Conservation (phyloP, 2,329 filamentous ascomycete genomes). For the Simplicillium aogashimaense region DNA sequence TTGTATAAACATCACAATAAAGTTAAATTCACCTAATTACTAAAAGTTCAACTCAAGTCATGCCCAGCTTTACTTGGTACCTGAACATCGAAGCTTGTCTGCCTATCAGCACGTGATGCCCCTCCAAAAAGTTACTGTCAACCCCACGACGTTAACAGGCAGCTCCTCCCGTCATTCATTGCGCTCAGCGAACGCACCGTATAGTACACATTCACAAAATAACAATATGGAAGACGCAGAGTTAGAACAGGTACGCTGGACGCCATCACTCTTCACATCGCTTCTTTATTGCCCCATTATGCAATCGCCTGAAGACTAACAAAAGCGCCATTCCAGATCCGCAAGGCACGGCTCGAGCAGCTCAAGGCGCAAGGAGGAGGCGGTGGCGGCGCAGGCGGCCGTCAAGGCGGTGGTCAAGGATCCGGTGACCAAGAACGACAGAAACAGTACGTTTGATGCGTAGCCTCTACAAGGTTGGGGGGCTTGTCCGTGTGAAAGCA, state of each 20-base stretch:
- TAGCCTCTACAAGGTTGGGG: background rate
- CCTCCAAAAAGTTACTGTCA: constrained; percentile 2
- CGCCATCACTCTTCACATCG: too few relatives aligned
- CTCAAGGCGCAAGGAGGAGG: constrained; percentile 64
- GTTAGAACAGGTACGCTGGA: constrained; percentile 25
- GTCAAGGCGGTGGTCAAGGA: constrained; percentile 14
- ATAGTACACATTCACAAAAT: too few relatives aligned
- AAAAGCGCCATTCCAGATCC: constrained; percentile 48
- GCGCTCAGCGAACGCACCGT: too few relatives aligned
- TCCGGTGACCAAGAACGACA: constrained; percentile 51
- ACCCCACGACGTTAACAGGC: constrained; percentile 4
- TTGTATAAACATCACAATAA: constrained; percentile 1
- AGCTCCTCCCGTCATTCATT: constrained; percentile 1
- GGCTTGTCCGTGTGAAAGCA: background rate
- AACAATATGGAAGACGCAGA: constrained; percentile 32
- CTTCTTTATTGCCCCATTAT: background rate
- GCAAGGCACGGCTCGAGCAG: constrained; percentile 86
- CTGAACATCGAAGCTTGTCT: background rate
- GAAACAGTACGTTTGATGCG: constrained; percentile 24
- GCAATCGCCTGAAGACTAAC: background rate
- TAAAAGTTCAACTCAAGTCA: too few relatives aligned
- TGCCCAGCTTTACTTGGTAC: background rate
- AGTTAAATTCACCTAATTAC: too few relatives aligned
- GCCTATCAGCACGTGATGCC: background rate
- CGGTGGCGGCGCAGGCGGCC: constrained; percentile 33